A percentile compares a stretch with the other conserved stretches of the same genome.
Conservation (phyloP, 2,329 filamentous ascomycete species). For the Helotiales sp. region DNA sequence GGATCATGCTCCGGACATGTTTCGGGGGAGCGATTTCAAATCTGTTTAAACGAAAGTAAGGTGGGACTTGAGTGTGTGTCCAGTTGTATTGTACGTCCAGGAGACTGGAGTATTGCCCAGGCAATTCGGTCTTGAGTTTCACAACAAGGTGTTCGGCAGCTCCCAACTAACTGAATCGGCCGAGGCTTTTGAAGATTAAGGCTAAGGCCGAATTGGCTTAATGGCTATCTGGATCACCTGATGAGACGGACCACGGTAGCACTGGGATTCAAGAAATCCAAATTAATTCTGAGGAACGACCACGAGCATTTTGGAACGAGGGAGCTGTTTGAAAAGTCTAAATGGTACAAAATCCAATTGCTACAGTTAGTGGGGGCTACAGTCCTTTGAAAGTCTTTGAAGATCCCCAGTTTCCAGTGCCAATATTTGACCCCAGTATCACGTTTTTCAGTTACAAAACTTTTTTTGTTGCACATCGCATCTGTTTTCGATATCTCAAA, state of each 20-base stretch:
- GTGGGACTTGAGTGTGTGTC: background rate
- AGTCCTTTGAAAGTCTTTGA: too few species aligned
- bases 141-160: constrained; percentile 16
- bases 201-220: background rate
- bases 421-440: background rate
- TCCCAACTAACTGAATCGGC: constrained; percentile 10
- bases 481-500: background rate
- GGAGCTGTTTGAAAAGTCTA: too few species aligned
- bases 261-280: background rate
- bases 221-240: background rate
- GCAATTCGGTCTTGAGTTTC: constrained; percentile 15
- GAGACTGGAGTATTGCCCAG: constrained; percentile 8
- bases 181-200: constrained; percentile 16
- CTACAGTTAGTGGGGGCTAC: too few species aligned
- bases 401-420: too few species aligned
- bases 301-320: too few species aligned
- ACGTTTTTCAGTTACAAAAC: background rate
- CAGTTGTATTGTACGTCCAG: constrained; percentile 17
- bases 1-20: constrained; percentile 21
- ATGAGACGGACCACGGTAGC: too few species aligned
- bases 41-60: background rate
- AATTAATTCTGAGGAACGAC: too few species aligned
- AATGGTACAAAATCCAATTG: too few species aligned
- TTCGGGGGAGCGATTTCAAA: background rate
- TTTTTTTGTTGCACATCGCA: constrained; percentile 5